Base-by-base conservation (phyloP, 345 rosid genomes). In the Rubroshorea leprosula region DNA sequence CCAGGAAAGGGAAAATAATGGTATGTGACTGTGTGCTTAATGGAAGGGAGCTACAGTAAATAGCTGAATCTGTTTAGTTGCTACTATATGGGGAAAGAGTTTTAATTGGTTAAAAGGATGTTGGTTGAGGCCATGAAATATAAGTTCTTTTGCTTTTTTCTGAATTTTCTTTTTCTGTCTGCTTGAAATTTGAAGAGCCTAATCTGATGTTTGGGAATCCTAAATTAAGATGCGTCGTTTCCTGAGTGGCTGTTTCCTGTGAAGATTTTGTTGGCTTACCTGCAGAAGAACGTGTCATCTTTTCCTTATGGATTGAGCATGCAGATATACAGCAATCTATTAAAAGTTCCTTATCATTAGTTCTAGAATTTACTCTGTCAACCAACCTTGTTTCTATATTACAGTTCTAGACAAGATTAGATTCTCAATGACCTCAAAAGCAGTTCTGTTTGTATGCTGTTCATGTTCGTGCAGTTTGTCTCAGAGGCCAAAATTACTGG, bases 21-120 rank as follows among this genome's bases (percentile, higher is more conserved):
- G 68, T 55, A 2, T 49, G 47, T 68, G n/a, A n/a, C n/a, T n/a
- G n/a, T n/a, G n/a, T n/a, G 67, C 55, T 65, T 68, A 67, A 61
- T 61, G 60, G 65, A 63, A 51, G 60, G 61, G 55, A 56, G 72
- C 49, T 39, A 25, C 51, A 64, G 54, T 54, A 54, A 21, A 62
- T 60, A 17, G 21, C 62, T 26, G 60, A 38, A 44, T 70, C 54
- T 65, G n/a, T 49, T 52, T 27, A 48, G 58, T 43, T 61, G 65
- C 41, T 51, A 46, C 23, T 59, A 35, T 46, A n/a, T n/a, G n/a
- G 61, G 23, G 54, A 38, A 59, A 55, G 38, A 48, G 49, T 35
- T 54, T 22, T 29, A n/a, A 6, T 62, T 27, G 55, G 57, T 44
- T 44, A 49, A 55, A 63, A 68, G 49, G 44, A 21, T 41, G 25